A percentile compares a stretch with the other conserved stretches of the same genome.
These are phyloP conservation scores for Xylariaceae sp. DNA, from an alignment of 2,329 filamentous ascomycete species.

Conservation along the genomic window DNA sequence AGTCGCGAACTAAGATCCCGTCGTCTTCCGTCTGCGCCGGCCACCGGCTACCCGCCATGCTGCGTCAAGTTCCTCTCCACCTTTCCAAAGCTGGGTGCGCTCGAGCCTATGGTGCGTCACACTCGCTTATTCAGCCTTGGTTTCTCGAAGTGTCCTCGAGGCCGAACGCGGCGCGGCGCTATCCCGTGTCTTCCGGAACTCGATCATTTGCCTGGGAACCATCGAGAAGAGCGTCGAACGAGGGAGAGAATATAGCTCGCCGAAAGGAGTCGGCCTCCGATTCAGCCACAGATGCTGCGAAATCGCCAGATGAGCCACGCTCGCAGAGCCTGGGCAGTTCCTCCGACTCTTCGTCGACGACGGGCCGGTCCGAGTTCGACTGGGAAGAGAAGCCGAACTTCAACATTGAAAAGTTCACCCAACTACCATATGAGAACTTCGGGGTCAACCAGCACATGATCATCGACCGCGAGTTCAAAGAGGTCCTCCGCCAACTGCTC, in stretches of 20 bases:
- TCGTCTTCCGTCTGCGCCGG: background rate
- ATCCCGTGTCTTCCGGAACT: slow-evolving; percentile 1
- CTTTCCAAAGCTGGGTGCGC: slow-evolving; percentile 4
- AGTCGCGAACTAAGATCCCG: slow-evolving; percentile 1
- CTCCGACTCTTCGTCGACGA: slow-evolving; percentile 18
- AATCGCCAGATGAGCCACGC: slow-evolving; percentile 22
- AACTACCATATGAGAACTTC: slow-evolving; percentile 74
- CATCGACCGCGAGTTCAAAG: slow-evolving; percentile 93
- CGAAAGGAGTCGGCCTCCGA: slow-evolving; percentile 24
- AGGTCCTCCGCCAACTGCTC: slow-evolving; percentile 77
- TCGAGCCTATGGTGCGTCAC: slow-evolving; percentile 5
- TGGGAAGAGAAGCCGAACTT: slow-evolving; percentile 75
- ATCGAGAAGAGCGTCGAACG: slow-evolving; percentile 12
- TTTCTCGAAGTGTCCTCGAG: too few relatives aligned
- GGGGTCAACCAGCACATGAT: slow-evolving; percentile 95
- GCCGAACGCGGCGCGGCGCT: background rate
- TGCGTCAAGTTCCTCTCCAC: slow-evolving; percentile 15
- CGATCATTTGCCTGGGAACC: slow-evolving; percentile 20
- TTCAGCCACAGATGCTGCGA: slow-evolving; percentile 21
- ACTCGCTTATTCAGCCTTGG: slow-evolving; percentile 3
- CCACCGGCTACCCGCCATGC: slow-evolving; percentile 17
- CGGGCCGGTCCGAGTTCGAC: slow-evolving; percentile 34
- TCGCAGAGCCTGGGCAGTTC: slow-evolving; percentile 19
- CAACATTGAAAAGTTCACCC: slow-evolving; percentile 66
- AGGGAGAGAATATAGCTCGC: slow-evolving; percentile 17